phyloP scores from a whole-genome alignment of 208 protist species.

The Leptomonas pyrrhocoris region DNA sequence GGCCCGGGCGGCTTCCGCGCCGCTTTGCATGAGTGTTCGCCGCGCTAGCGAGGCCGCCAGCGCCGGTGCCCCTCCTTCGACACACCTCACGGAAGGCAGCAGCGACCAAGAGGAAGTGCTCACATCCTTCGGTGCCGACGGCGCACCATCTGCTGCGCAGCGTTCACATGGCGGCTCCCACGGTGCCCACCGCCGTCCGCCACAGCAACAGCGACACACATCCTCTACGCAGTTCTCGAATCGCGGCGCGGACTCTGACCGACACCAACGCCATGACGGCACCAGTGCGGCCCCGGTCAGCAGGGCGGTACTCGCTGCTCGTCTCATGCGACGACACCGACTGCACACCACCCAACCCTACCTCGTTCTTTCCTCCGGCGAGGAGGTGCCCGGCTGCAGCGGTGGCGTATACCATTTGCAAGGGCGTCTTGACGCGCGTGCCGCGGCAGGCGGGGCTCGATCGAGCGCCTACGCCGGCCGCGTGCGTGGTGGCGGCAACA shows the following conservation, averaged over 20 bases:
- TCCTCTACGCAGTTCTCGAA: background rate
- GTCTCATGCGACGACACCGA: conserved; percentile 28
- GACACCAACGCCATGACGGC: background rate
- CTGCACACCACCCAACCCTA: conserved; percentile 8
- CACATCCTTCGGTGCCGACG: conserved; percentile 3
- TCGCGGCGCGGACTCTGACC: background rate
- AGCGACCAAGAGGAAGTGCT: conserved; percentile 4
- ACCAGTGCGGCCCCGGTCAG: background rate
- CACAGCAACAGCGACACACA: background rate
- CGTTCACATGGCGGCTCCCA: background rate
- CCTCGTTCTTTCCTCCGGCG: conserved; percentile 23
- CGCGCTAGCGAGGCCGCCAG: background rate
- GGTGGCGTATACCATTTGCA: conserved; percentile 30
- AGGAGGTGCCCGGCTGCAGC: conserved; percentile 29
- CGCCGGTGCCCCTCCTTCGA: background rate
- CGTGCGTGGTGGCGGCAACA: conserved; percentile 24
- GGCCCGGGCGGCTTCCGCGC: background rate
- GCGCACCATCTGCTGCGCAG: background rate
- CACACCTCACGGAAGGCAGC: background rate
- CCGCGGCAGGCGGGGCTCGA: background rate
- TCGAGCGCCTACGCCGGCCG: conserved; percentile 8
- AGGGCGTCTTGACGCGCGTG: conserved; percentile 4
- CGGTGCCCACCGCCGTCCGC: background rate
- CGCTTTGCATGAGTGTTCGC: conserved; percentile 1
- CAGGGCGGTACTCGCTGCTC: conserved; percentile 10